Evolutionary conservation across 352 stramenopile genomes (phyloP).

Genomic region (Plasmopara muralis): DNA sequence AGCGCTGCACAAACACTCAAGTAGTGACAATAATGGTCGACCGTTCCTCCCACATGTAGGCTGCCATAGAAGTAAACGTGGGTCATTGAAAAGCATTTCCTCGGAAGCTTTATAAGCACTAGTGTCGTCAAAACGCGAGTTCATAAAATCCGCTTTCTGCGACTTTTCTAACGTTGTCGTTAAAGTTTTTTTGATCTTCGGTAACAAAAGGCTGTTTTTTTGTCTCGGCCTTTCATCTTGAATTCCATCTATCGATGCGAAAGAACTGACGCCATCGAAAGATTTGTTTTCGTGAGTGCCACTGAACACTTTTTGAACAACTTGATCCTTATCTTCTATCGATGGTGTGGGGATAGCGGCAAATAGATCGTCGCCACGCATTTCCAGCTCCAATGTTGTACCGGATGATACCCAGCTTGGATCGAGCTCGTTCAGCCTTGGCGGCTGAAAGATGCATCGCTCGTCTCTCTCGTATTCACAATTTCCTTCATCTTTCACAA

Average conservation of each 20-base stretch:
- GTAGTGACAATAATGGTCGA: conserved; percentile 33
- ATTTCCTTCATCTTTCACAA: not conserved
- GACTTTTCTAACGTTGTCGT: not conserved
- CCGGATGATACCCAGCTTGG: conserved; percentile 46
- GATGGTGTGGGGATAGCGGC: conserved; percentile 12
- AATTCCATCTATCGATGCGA: conserved; percentile 17
- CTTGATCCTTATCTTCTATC: conserved; percentile 10
- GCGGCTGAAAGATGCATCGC: conserved; percentile 53
- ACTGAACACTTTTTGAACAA: conserved; percentile 42
- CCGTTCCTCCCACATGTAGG: conserved; percentile 35
- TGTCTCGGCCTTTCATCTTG: conserved; percentile 24
- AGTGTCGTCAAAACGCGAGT: conserved; percentile 13
- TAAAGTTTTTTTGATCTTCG: conserved; percentile 23
- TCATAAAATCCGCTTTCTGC: conserved; percentile 4
- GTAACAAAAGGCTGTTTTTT: conserved; percentile 44
- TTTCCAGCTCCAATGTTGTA: conserved; percentile 24
- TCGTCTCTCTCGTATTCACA: conserved; percentile 13
- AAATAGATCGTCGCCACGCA: conserved; percentile 57
- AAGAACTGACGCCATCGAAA: conserved; percentile 19
- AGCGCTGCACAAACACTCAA: conserved; percentile 44
- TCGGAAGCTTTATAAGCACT: conserved; percentile 22
- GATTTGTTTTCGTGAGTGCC: conserved; percentile 15
- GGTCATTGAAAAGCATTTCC: conserved; percentile 20
- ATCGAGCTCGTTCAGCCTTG: conserved; percentile 41
- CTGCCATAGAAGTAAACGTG: conserved; percentile 50